Evolutionary conservation across 148 eudicot species (phyloP), one percentile per base, ranked within the genome.

Genomic region (Pharnaceum exiguum): DNA sequence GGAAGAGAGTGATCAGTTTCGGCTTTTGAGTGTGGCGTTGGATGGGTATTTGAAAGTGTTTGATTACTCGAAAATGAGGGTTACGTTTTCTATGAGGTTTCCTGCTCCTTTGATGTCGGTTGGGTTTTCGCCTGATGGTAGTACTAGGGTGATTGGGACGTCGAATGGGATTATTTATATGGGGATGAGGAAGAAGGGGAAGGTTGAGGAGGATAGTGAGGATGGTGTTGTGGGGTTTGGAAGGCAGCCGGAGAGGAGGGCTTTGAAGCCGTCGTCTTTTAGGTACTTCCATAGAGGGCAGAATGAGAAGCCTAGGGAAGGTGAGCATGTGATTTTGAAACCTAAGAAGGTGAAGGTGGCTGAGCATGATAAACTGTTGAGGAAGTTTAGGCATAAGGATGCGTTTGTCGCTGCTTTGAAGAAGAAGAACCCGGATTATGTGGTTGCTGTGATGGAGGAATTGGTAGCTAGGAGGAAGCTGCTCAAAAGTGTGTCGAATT

Each of bases 41-140:
- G 98, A 93, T 62, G 98, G 98, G 56, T 93, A 79, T 47, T 69
- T 93, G 80, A 93, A 88, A 65, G 95, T 83, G 17, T 83, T 93
- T 47, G 98, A 93, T 75, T 93, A 81, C 67, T 70, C 95, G 1
- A 94, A 77, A 60, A 58, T 76, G 47, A 94, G 84, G 65, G 56
- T 77, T 27, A 94, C 96, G 3, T 73, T 75, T 53, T 79, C 99
- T 0, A 89, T 86, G 95, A 82, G 96, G 72, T 94, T 72, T 33
- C 89, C 89, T 19, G 63, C 76, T 7, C 90, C 99, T 7, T 70
- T 94, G 31, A 11, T 89, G 63, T 94, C 99, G 0, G 77, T 94
- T n/a, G 99, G 79, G 3, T 78, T 85, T 46, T 85, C 96, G 1
- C 95, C 98, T 1, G 95, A 93, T 74, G 68, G 85, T 49, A 70